Percentiles rank a stretch among this genome's conserved stretches.
phyloP scores from a whole-genome alignment of 768 basidiomycete genomes.

The Boletus vermiculosoides region DNA sequence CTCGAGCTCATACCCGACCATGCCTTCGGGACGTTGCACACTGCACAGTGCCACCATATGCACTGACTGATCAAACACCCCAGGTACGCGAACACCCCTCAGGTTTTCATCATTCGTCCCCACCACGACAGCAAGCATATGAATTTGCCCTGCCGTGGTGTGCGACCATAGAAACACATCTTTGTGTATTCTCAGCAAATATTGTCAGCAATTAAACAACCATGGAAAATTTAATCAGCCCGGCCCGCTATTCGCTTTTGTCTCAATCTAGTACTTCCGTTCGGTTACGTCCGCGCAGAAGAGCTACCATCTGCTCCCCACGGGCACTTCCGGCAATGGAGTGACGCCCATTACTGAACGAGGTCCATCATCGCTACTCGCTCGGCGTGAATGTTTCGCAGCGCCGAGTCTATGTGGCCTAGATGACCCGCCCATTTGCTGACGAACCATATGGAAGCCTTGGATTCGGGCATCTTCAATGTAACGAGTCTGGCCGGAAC shows the following conservation, averaged over 20 bases:
- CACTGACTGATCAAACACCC: background rate
- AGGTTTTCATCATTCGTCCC: conserved; percentile 1
- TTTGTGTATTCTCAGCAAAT: background rate
- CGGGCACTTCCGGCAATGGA: conserved; percentile 21
- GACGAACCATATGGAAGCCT: background rate
- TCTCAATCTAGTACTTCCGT: conserved; percentile 26
- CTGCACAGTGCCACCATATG: background rate
- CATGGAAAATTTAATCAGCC: conserved; percentile 7
- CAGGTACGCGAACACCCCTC: conserved; percentile 16
- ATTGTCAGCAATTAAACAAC: background rate
- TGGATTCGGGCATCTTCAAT: conserved; percentile 1
- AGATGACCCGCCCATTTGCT: conserved; percentile 6
- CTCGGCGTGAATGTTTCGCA: conserved; percentile 2
- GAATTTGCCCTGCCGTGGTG: background rate
- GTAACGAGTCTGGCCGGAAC: background rate
- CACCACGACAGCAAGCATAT: background rate
- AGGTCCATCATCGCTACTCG: background rate
- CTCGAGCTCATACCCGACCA: background rate
- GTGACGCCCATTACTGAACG: conserved; percentile 13
- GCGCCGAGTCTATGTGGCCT: background rate
- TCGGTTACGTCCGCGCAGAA: conserved; percentile 25
- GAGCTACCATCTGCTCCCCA: conserved; percentile 16
- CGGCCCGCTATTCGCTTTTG: conserved; percentile 12
- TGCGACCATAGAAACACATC: background rate
- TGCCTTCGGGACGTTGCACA: too few species aligned